A percentile compares a stretch with the other conserved stretches of the same genome.
phyloP scores from a whole-genome alignment of 345 rosid genomes.

The Salix purpurea region DNA sequence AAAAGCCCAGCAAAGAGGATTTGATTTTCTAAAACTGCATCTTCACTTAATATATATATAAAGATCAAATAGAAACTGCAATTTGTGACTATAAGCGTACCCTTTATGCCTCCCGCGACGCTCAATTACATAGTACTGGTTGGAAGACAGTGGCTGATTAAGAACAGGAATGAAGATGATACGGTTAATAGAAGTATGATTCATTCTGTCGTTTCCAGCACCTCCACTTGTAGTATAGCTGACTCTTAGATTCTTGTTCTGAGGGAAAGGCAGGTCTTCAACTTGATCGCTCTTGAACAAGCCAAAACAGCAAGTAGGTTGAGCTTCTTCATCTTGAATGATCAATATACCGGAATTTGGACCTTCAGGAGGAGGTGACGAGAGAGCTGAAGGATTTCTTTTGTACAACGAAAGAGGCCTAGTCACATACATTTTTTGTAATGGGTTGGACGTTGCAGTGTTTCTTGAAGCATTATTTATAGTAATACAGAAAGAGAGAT shows the following conservation, averaged over 20 bases:
- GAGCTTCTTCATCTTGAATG: constrained; percentile 55
- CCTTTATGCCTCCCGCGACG: constrained; percentile 12
- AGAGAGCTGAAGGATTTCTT: constrained; percentile 26
- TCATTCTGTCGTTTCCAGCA: too few relatives aligned
- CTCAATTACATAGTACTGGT: constrained; percentile 20
- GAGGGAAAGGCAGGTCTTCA: constrained; percentile 48
- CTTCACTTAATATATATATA: neutral
- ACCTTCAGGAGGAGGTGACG: constrained; percentile 44
- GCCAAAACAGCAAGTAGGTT: constrained; percentile 46
- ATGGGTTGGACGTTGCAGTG: neutral
- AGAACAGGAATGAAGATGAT: constrained; percentile 48
- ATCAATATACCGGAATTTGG: constrained; percentile 56
- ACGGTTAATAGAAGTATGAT: neutral
- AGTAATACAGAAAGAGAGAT: too few relatives aligned
- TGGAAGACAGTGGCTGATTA: constrained; percentile 49
- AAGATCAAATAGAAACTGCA: neutral
- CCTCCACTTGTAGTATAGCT: too few relatives aligned
- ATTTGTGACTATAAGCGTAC: neutral
- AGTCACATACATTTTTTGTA: constrained; percentile 20
- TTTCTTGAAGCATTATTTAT: too few relatives aligned
- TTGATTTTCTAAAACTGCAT: neutral
- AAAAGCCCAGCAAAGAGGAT: neutral
- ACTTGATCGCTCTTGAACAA: constrained; percentile 11
- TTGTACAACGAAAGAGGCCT: constrained; percentile 15
- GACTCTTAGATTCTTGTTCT: constrained; percentile 39